Evolutionary conservation across 352 stramenopile species (phyloP), one percentile per base, ranked within the genome.

Genomic region (Phytophthora crassamura): DNA sequence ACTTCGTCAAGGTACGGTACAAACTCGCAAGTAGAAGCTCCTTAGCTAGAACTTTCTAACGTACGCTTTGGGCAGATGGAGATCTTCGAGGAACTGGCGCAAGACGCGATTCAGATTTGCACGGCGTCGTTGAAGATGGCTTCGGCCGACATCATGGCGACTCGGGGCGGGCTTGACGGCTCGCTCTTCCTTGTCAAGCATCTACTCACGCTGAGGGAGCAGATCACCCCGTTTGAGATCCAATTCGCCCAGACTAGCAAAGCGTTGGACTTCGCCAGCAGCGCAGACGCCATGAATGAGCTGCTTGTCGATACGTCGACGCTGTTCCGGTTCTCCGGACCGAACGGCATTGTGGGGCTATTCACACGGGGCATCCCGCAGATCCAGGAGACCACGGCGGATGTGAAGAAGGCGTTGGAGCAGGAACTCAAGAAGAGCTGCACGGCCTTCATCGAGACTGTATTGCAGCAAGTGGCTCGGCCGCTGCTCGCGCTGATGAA

Each of bases 211-310:
- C 63, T 95, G 30, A 82, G 87, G 7, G 87, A 95, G 45, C 87
- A 93, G 59, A 93, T 95, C 55, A 91, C 85, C 25, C 87, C 85
- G 30, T 95, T 95, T 25, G 84, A 95, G 33, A 93, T 94, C 63
- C 81, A 88, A 39, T 92, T 94, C 46, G 71, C 85, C 1, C 74
- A 89, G 22, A 88, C 71, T 5, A 86, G 77, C 59, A 93, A 91
- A 51, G 75, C 80, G 7, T 56, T 95, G 20, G 84, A 93, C 51
- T 93, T 95, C 42, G 88, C 84, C 3, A 92, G 78, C 56, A 93
- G 75, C 22, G 72, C 77, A 2, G 85, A 95, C 39, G 86, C 86
- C 7, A 86, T 92, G 81, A 84, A 71, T 30, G 78, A 89, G 43
- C 63, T 95, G 49, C 59, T 95, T 4, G 76, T 78, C 1, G 86